Evolutionary conservation across 2,329 filamentous ascomycete genomes (phyloP), one percentile per base, ranked within the genome.

Genomic region (Atkinsonella texensis): DNA sequence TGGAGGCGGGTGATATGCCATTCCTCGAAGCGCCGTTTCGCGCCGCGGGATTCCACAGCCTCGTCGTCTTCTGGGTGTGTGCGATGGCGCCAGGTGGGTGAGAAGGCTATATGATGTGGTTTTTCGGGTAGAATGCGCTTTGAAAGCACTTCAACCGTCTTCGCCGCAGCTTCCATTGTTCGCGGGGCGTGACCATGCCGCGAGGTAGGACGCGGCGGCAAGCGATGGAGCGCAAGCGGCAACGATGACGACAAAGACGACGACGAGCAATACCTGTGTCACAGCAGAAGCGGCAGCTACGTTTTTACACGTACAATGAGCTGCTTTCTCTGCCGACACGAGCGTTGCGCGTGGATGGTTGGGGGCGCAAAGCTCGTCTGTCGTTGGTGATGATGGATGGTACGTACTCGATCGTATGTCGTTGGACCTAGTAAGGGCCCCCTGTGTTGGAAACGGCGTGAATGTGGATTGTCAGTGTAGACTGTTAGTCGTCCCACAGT

Each of bases 151-250:
- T 77, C 67, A 66, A 77, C 72, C 68, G 70, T 74, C 69, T 77
- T 76, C 65, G 72, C 74, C 71, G 75, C 74, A 71, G 71, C 74
- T 72, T 80, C 77, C 77, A 80, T 80, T 67, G 68, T 74, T 70
- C 64, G 60, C 51, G 61, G 60, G 64, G 62, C 60, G 59, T 65
- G 57, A 60, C 62, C 66, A 68, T 68, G 57, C 66, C 66, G 64
- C 56, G 55, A 58, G 58, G 57, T 57, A 56, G 56, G 52, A 52
- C 32, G 53, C 53, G 50, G 52, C 52, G 50, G 42, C 48, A 23
- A 41, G 39, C 28, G 31, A n/a, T 33, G 47, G 28, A 35, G 47
- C 47, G 47, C 47, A 49, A 35, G 17, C 39, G 47, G 17, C 28
- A 8, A 28, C 28, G 28, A 28, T 28, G 28, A 28, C 28, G 28